Evolutionary conservation across 78 protist genomes (phyloP), one percentile per base, ranked within the genome.

Genomic region (Isochrysis galbana): DNA sequence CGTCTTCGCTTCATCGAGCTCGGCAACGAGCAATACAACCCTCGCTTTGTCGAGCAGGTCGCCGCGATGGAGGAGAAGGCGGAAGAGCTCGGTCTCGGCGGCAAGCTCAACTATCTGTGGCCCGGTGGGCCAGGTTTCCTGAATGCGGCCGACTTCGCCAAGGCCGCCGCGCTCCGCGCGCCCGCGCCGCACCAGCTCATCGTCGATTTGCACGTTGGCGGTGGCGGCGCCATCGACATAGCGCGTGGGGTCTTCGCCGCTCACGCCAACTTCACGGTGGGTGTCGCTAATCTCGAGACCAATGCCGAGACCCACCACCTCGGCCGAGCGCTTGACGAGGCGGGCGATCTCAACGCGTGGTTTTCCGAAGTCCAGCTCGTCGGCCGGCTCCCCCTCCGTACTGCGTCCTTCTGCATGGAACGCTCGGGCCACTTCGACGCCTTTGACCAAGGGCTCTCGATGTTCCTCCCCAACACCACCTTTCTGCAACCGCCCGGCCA

Each of bases 41-140:
- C 44, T 17, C 22, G 0, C 42, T 72, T 34, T 41, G 44, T 72
- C 82, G 82, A n/a, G 82, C 82, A 72, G 41, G 82, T 72, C 11
- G 82, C 82, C 39, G 82, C 82, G 82, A 72, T 72, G 82, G 82
- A 72, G 82, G 7, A 29, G 17, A 36, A 41, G 44, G 82, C 82
- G 5, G 36, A 72, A 41, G 14, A 2, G 82, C 32, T 72, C 32
- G 61, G 61, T 51, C 61, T 7, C 61, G 82, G 17, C 44, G 44
- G 44, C 17, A 36, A 36, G 41, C 42, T 72, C 32, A 1, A 19
- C 39, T 72, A 72, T 19, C 29, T 72, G 42, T n/a, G n/a, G n/a
- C n/a, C n/a, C n/a, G n/a, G n/a, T n/a, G n/a, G n/a, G n/a, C n/a
- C n/a, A n/a, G n/a, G n/a, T n/a, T n/a, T n/a, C n/a, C n/a, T n/a